phyloP scores from a whole-genome alignment of 1,284 basidiomycete genomes.

The Ustilago loliicola region DNA sequence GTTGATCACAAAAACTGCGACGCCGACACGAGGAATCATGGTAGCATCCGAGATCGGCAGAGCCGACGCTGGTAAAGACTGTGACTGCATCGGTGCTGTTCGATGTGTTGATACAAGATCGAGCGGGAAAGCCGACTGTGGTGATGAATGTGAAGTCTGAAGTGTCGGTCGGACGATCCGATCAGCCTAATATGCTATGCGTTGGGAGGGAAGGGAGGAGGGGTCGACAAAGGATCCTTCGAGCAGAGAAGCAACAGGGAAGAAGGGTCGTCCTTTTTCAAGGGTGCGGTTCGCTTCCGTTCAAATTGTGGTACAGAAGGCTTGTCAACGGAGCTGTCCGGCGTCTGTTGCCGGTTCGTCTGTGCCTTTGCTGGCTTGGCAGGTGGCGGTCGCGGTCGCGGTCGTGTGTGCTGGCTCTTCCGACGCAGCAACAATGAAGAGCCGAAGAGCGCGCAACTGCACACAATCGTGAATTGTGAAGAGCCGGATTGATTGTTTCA shows the following conservation, averaged over 20 bases:
- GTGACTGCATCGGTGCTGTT: background rate
- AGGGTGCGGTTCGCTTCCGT: background rate
- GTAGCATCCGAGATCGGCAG: slow-evolving; percentile 47
- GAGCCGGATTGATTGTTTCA: too few relatives aligned
- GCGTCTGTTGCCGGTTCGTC: background rate
- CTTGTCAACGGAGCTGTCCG: background rate
- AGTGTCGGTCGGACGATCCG: background rate
- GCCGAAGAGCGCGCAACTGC: background rate
- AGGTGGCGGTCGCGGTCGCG: background rate
- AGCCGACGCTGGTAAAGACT: background rate
- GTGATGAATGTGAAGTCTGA: background rate
- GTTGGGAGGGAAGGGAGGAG: background rate
- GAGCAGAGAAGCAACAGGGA: background rate
- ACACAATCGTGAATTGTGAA: background rate
- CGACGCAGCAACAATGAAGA: background rate
- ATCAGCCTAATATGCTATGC: background rate
- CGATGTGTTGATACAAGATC: background rate
- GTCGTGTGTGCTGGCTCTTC: background rate
- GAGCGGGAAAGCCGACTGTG: background rate
- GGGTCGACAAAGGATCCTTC: background rate
- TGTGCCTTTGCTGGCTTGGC: background rate
- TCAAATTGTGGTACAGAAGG: background rate
- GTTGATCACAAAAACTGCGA: slow-evolving; percentile 65
- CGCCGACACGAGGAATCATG: slow-evolving; percentile 60
- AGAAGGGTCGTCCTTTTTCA: background rate